Percentiles rank a stretch among this genome's conserved stretches.
Evolutionary conservation across 108 stramenopile genomes (phyloP).

Genomic region (Discostella stelligeroides): DNA sequence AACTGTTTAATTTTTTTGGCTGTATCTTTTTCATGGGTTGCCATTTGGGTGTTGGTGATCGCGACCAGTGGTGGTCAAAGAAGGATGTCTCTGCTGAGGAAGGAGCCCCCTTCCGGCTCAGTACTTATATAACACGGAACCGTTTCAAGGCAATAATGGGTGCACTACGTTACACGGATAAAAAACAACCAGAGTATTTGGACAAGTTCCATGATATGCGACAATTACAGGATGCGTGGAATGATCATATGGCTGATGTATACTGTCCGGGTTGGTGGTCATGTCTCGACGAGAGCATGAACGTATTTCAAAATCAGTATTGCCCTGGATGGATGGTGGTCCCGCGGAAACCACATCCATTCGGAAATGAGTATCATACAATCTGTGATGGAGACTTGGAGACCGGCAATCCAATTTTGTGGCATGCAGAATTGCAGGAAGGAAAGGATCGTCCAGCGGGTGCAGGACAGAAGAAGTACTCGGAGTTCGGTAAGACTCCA

Average conservation of each 20-base stretch:
- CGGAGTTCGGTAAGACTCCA: conserved; percentile 24
- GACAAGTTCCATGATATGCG: conserved; percentile 32
- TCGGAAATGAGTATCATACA: neutral
- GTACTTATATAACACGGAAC: neutral
- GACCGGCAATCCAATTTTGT: conserved; percentile 22
- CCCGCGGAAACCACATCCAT: conserved; percentile 12
- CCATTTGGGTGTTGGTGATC: neutral
- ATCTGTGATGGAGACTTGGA: conserved; percentile 6
- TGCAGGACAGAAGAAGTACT: neutral
- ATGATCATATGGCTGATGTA: conserved; percentile 19
- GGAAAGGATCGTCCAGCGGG: conserved; percentile 32
- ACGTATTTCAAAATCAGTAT: conserved; percentile 1
- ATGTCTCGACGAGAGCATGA: conserved; percentile 36
- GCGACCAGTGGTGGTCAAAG: neutral
- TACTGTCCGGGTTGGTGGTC: conserved; percentile 27
- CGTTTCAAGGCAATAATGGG: neutral
- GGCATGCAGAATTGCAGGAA: conserved; percentile 19
- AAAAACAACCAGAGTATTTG: conserved; percentile 8
- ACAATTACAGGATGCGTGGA: conserved; percentile 37
- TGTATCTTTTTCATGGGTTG: neutral
- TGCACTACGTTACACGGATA: conserved; percentile 17
- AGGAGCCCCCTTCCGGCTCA: neutral
- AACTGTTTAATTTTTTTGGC: neutral
- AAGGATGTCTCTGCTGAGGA: neutral
- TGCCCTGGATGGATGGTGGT: conserved; percentile 38